Conservation (phyloP, 306 rosid species). For the Lathyrus aphaca region DNA sequence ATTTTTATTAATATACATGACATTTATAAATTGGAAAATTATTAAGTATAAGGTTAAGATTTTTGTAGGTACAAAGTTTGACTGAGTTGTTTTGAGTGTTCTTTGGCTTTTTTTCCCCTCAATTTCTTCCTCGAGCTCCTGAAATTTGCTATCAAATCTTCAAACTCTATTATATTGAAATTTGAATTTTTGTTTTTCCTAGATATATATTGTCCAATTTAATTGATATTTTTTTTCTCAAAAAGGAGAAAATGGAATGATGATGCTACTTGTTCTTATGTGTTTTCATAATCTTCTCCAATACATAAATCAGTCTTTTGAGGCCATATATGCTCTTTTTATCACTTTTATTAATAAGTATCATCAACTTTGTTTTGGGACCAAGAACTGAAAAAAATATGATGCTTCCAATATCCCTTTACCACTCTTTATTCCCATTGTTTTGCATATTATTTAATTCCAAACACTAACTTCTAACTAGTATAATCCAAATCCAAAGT, state of each 20-base stretch:
- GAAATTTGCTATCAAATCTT: constrained; percentile 63
- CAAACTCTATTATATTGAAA: constrained; percentile 68
- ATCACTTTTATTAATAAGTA: background rate
- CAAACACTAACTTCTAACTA: constrained; percentile 33
- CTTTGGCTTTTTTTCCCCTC: constrained; percentile 70
- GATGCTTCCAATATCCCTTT: constrained; percentile 44
- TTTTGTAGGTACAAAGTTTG: constrained; percentile 59
- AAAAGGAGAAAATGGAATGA: constrained; percentile 63
- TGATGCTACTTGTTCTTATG: constrained; percentile 68
- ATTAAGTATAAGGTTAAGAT: constrained; percentile 41
- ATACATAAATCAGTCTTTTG: constrained; percentile 72
- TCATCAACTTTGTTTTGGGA: constrained; percentile 41
- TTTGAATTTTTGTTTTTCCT: constrained; percentile 69
- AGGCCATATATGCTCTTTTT: constrained; percentile 52
- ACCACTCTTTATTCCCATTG: constrained; percentile 27
- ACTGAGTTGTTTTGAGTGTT: constrained; percentile 59
- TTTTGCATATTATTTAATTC: constrained; percentile 36
- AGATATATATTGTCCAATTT: constrained; percentile 47
- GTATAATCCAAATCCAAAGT: constrained; percentile 36
- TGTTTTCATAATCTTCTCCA: constrained; percentile 55
- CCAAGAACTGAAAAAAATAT: constrained; percentile 45
- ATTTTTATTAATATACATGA: constrained; percentile 17
- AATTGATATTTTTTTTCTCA: constrained; percentile 50
- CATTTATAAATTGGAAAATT: background rate
- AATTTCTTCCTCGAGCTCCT: constrained; percentile 93